A percentile compares a stretch with the other conserved stretches of the same genome.
Evolutionary conservation across 176 grass and related monocot genomes (phyloP).

Genomic region (Carex parvula): DNA sequence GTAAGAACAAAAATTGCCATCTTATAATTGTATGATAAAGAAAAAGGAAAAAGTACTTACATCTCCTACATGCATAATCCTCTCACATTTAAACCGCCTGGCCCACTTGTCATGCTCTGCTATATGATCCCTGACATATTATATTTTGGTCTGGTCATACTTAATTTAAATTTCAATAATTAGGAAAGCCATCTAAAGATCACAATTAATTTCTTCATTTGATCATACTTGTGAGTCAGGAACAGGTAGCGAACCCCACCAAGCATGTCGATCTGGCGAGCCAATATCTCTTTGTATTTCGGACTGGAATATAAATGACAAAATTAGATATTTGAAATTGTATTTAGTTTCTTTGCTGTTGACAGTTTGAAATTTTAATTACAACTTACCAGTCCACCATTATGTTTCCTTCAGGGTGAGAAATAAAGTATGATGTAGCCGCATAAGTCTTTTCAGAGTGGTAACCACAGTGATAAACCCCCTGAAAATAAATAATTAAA

Average conservation of each 20-base stretch:
- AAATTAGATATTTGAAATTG: conserved; percentile 1
- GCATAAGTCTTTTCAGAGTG: conserved; percentile 59
- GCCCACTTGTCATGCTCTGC: conserved; percentile 85
- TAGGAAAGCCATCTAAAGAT: not conserved
- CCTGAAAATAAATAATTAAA: conserved; percentile 36
- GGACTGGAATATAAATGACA: conserved; percentile 45
- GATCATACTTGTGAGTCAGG: conserved; percentile 76
- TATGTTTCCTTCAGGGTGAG: conserved; percentile 83
- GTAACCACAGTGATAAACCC: conserved; percentile 81
- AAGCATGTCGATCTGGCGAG: conserved; percentile 50
- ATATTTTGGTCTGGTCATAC: not conserved
- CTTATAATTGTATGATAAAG: not conserved
- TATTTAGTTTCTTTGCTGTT: not conserved
- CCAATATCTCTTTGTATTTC: conserved; percentile 54
- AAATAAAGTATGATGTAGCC: conserved; percentile 74
- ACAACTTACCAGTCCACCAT: conserved; percentile 57
- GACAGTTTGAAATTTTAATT: conserved; percentile 16
- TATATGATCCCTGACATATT: conserved; percentile 63
- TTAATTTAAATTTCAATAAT: not conserved
- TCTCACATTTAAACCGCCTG: conserved; percentile 51
- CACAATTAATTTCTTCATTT: not conserved
- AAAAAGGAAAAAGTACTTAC: conserved; percentile 35
- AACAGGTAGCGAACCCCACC: conserved; percentile 80
- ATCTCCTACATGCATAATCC: conserved; percentile 72
- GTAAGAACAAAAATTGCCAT: not conserved